Evolutionary conservation across 768 basidiomycete species (phyloP), one percentile per base, ranked within the genome.

Genomic region (Mycena pura): DNA sequence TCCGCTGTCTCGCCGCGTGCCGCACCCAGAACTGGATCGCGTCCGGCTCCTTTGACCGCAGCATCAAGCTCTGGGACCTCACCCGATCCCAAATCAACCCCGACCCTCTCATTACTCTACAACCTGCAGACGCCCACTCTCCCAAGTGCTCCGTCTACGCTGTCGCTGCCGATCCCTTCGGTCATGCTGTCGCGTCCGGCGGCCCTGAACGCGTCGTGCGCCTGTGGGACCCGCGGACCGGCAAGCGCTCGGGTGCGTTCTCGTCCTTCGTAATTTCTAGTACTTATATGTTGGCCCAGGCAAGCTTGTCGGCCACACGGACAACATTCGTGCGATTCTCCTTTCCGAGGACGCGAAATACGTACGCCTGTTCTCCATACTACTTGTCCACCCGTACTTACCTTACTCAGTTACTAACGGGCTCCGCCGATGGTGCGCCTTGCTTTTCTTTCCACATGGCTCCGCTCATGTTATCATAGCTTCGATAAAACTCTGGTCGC

Each of bases 281-380:
- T 29, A 44, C 31, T 66, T 17, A 64, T 36, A 3, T n/a, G n/a
- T 22, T 50, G 14, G 15, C 52, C 3, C 77, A 72, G 87, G 89
- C 11, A 94, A 97, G 70, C 83, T 99, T 0, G 93, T 98, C 7
- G 96, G 96, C 0, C 96, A 99, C 72, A 96, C 96, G 0, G 97
- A 99, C 74, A 99, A 98, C 68, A 95, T 99, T 60, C 84, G 96
- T 9, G 87, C 93, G 5, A 90, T 98, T 41, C 74, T 96, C 21
- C 82, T 99, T 1, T 93, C 92, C 6, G 94, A 95, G 27, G 96
- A 98, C 73, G 88, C 93, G 22, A 85, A 86, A 86, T 95, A 94
- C 74, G 93, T 96, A 71, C 74, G 93, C 79, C 2, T 41, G 24
- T 50, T n/a, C n/a, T 15, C 36, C 54, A 31, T 21, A 40, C 43